Evolutionary conservation across 805 yeast genomes (phyloP), one percentile per base, ranked within the genome.

Genomic region (Yamadazyma insecticola): DNA sequence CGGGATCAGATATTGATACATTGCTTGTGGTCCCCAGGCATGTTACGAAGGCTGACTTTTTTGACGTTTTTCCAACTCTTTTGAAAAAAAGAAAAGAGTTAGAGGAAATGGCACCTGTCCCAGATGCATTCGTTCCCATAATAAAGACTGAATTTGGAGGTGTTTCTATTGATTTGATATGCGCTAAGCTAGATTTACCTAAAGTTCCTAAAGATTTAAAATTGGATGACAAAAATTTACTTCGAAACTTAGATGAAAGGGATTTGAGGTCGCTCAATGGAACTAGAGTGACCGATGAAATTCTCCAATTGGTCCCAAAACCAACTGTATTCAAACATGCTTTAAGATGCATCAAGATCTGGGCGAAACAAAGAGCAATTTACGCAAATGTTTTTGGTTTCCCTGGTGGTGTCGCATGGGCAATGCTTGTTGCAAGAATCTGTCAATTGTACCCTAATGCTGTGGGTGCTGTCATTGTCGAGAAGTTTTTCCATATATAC

Each of bases 401-500:
- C 59, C 98, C 97, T 1, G 98, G 98, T 50, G 98, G 98, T 57
- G 98, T 92, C 29, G 98, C 98, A 1, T 92, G 98, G 98, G 98
- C 98, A 1, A 92, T 92, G 97, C 58, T 92, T 24, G 97, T 89
- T n/a, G 98, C 97, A 1, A 72, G 98, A 47, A 87, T 92, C 17
- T 92, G 98, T 57, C 98, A 92, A 55, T 62, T 92, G 30, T 92
- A 90, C 53, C 98, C 98, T 7, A 90, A 90, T 57, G 95, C 97
- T 0, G 94, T 88, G 9, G 81, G 96, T 39, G 86, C 97, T 0
- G 87, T 84, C 2, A 82, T 92, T 31, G 80, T 92, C n/a, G 77
- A 81, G 37, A 84, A 88, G 51, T 92, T 92, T 53, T 92, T 92
- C 60, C 75, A 77, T 42, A 87, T 92, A 40, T 74, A 86, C 45